A percentile compares a stretch with the other conserved stretches of the same genome.
Evolutionary conservation across 495 filamentous ascomycete species (phyloP).

Genomic region (Echria macrotheca): DNA sequence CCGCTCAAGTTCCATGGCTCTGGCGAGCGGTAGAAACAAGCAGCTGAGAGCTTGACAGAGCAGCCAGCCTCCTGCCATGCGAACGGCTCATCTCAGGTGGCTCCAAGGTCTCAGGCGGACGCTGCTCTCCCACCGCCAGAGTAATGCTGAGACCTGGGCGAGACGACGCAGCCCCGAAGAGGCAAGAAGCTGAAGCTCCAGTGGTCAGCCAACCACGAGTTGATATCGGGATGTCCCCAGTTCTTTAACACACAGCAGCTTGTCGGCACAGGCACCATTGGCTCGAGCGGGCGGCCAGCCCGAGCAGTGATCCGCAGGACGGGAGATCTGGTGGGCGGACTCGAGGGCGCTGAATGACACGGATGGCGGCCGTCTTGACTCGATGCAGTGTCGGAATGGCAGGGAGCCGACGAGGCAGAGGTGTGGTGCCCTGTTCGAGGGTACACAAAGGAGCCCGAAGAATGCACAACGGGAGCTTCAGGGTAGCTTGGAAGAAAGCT

Average conservation of each 20-base stretch:
- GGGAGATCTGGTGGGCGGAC: too few species aligned
- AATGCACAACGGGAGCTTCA: not conserved
- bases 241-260: too few species aligned
- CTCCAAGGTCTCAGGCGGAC: too few species aligned
- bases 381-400: not conserved
- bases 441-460: too few species aligned
- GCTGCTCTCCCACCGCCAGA: too few species aligned
- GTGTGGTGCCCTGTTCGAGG: not conserved
- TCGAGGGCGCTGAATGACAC: not conserved
- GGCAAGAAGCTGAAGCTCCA: not conserved
- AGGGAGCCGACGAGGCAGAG: not conserved
- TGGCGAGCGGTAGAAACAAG: too few species aligned
- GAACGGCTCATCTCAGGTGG: too few species aligned
- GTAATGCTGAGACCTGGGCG: not conserved
- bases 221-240: not conserved
- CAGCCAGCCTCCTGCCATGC: too few species aligned
- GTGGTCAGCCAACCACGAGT: not conserved
- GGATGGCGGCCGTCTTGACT: not conserved
- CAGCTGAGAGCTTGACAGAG: too few species aligned
- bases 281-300: not conserved
- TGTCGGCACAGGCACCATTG: not conserved
- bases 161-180: not conserved
- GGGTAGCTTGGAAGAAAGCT: not conserved
- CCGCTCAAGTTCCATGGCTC: too few species aligned
- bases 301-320: too few species aligned